Conservation (phyloP, 257 asterid genomes). For the Thymus mandschuricus region DNA sequence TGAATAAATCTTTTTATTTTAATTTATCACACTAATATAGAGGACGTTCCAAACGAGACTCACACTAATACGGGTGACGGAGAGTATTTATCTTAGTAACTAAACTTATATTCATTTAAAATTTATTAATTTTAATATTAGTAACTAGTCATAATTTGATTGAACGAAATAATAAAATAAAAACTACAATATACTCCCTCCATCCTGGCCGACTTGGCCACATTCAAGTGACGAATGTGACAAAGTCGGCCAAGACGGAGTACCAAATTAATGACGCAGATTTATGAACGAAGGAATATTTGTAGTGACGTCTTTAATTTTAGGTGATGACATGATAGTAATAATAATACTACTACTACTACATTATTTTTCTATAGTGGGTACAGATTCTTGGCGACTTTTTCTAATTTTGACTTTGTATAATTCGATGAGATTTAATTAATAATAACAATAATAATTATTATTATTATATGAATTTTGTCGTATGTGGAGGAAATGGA, state of each 20-base stretch:
- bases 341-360: no score
- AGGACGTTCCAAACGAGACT: no score
- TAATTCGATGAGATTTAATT: background rate
- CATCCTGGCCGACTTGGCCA: no score
- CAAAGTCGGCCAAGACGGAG: no score
- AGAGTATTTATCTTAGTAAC: no score
- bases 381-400: conserved; percentile 10
- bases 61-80: no score
- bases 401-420: conserved; percentile 17
- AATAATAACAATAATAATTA: background rate
- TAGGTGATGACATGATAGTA: background rate
- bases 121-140: background rate
- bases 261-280: background rate
- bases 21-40: no score
- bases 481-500: background rate
- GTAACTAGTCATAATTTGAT: background rate
- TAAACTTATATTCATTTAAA: background rate
- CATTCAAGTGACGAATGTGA: no score
- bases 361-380: no score
- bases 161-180: background rate
- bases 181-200: no score
- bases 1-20: no score
- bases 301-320: background rate
- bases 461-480: conserved; percentile 1
- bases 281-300: no score